phyloP scores from a whole-genome alignment of 257 asterid species.

The Capsicum rhomboideum region DNA sequence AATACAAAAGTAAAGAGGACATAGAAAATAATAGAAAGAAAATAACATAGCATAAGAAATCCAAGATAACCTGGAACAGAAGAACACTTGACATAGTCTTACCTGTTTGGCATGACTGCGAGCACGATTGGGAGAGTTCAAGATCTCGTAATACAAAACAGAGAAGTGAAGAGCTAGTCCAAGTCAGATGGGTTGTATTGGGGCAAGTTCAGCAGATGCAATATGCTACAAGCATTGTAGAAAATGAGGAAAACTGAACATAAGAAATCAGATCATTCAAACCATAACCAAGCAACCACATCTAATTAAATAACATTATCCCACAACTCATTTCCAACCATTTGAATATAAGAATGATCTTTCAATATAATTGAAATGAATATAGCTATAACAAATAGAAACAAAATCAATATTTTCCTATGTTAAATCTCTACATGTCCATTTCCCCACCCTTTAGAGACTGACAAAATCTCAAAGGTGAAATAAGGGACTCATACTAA shows the following conservation, averaged over 20 bases:
- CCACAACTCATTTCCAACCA: neutral
- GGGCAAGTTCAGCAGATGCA: constrained; percentile 66
- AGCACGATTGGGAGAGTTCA: constrained; percentile 81
- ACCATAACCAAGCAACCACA: neutral
- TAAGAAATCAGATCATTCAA: neutral
- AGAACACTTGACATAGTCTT: neutral
- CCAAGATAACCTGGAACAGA: neutral
- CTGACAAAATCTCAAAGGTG: neutral
- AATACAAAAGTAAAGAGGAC: no score
- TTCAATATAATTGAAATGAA: neutral
- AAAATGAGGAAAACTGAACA: neutral
- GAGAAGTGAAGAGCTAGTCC: constrained; percentile 81
- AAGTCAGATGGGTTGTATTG: constrained; percentile 80
- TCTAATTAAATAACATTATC: neutral
- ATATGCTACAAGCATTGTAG: constrained; percentile 39
- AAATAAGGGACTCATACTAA: neutral
- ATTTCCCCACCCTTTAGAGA: neutral
- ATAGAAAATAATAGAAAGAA: no score
- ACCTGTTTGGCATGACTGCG: constrained; percentile 81
- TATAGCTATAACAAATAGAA: neutral
- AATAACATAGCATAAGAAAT: neutral
- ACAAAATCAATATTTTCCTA: neutral
- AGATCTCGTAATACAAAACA: constrained; percentile 74
- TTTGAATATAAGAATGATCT: neutral
- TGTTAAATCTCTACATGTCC: neutral